These are phyloP conservation scores for Suhomyces choctaworum DNA, from an alignment of 1,139 yeast species.

Conservation along the genomic window DNA sequence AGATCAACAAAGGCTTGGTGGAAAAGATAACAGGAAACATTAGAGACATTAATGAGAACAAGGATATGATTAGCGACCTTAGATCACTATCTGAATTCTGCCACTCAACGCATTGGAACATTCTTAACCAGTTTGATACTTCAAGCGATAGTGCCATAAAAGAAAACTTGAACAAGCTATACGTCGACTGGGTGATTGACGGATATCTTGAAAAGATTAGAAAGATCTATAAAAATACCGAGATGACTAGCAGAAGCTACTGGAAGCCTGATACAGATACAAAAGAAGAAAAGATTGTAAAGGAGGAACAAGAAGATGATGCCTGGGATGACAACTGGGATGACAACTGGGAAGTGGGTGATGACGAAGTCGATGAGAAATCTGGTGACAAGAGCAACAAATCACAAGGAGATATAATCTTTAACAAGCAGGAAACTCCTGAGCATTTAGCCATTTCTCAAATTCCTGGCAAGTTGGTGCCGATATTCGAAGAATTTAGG, in stretches of 20 bases:
- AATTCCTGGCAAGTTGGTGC: slow-evolving; percentile 23
- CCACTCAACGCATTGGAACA: slow-evolving; percentile 31
- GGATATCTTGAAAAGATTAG: slow-evolving; percentile 17
- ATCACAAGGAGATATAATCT: slow-evolving; percentile 1
- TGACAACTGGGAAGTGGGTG: slow-evolving; percentile 21
- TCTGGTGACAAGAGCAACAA: slow-evolving; percentile 12
- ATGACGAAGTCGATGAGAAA: slow-evolving; percentile 4
- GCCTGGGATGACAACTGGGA: slow-evolving; percentile 24
- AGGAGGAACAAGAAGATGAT: slow-evolving; percentile 16
- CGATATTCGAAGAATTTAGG: slow-evolving; percentile 26
- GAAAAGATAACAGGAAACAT: slow-evolving; percentile 34
- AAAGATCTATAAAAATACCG: slow-evolving; percentile 14
- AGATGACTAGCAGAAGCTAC: background rate
- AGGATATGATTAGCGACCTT: slow-evolving; percentile 20
- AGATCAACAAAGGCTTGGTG: slow-evolving; percentile 33
- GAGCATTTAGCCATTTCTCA: slow-evolving; percentile 17
- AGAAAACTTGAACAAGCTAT: slow-evolving; percentile 28
- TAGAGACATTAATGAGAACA: slow-evolving; percentile 24
- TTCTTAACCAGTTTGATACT: slow-evolving; percentile 24
- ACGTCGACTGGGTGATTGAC: slow-evolving; percentile 34
- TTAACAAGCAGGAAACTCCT: background rate
- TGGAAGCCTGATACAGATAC: slow-evolving; percentile 1
- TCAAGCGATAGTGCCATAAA: slow-evolving; percentile 17
- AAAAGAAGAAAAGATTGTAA: slow-evolving; percentile 9
- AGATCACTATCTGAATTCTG: slow-evolving; percentile 26